Base-by-base conservation (phyloP, 257 asterid species). In the Craterostigma plantagineum region DNA sequence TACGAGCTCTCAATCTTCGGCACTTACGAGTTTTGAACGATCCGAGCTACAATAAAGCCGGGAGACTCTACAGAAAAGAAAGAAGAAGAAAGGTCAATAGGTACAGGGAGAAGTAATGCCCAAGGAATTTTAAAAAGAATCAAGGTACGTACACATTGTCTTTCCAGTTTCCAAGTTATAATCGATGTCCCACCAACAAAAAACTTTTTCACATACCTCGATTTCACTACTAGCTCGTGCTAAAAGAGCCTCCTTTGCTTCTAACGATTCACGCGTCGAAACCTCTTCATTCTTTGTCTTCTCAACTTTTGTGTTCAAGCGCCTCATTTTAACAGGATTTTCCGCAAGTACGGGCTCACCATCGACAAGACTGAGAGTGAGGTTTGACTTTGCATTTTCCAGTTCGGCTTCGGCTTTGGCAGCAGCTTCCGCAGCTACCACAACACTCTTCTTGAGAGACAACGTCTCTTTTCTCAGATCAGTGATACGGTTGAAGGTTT, bases 321-420 rank as follows among this genome's bases (percentile, higher is more conserved):
- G 92, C 65, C 65, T 90, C 76, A 83, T 77, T 72, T 76, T 90
- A 54, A 57, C 78, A 16, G 93, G 85, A 54, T 83, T 79, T 72
- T 90, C 98, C 33, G 92, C 76, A 56, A 90, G 73, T 50, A 83
- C 98, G 46, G 95, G 98, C 46, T 83, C 94, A 42, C 93, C 92
- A 46, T 83, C 95, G 66, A 83, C 77, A 18, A 90, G 92, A 36
- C 79, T 53, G 46, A 90, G 90, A 30, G 81, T 74, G 45, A 59
- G 81, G 72, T 82, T 83, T 16, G 87, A 60, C 66, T 75, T 73
- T 12, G 81, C 91, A 48, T 62, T 77, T 54, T 75, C 92, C 35
- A 83, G 45, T 49, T 90, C 94, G 43, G 75, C 71, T 64, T 46
- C 69, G 53, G 95, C 86, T 75, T 69, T 90, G 17, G 72, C 61